These are phyloP conservation scores for Cytospora leucostoma DNA, from an alignment of 2,329 filamentous ascomycete species.

Conservation along the genomic window DNA sequence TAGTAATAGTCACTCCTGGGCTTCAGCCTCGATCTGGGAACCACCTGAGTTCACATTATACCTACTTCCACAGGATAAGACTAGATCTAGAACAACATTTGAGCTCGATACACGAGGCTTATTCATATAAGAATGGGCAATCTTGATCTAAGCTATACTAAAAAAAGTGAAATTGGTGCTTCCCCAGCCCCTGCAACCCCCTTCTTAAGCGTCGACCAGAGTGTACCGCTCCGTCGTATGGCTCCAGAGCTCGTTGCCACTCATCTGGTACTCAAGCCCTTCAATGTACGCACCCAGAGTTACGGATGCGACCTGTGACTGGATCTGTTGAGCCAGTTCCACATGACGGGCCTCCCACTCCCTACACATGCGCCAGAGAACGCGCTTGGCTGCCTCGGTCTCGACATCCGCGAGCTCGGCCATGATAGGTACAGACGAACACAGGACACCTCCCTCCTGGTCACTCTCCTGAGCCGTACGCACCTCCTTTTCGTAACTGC, in stretches of 20 bases:
- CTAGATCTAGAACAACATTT: too few species aligned
- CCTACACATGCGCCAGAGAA: slow-evolving; percentile 23
- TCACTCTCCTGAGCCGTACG: slow-evolving; percentile 21
- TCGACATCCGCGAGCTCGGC: slow-evolving; percentile 32
- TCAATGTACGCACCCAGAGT: slow-evolving; percentile 34
- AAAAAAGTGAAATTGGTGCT: too few species aligned
- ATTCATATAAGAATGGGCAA: too few species aligned
- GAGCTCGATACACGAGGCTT: too few species aligned
- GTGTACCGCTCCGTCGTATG: slow-evolving; percentile 30
- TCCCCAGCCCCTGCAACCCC: too few species aligned
- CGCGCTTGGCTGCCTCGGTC: slow-evolving; percentile 25
- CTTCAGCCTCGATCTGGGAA: too few species aligned
- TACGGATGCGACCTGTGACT: neutral
- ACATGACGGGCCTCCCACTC: slow-evolving; percentile 30
- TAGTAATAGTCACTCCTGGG: too few species aligned
- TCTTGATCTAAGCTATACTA: too few species aligned
- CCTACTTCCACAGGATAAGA: too few species aligned
- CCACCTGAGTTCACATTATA: too few species aligned
- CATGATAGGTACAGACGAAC: slow-evolving; percentile 37
- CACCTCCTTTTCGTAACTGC: slow-evolving; percentile 43
- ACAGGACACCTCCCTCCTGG: slow-evolving; percentile 35
- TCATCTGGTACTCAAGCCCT: slow-evolving; percentile 38
- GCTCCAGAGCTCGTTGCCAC: slow-evolving; percentile 34
- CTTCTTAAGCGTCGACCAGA: too few species aligned
- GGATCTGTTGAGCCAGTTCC: slow-evolving; percentile 23